Conservation (phyloP, 257 asterid genomes). For the Primulina tabacum region DNA sequence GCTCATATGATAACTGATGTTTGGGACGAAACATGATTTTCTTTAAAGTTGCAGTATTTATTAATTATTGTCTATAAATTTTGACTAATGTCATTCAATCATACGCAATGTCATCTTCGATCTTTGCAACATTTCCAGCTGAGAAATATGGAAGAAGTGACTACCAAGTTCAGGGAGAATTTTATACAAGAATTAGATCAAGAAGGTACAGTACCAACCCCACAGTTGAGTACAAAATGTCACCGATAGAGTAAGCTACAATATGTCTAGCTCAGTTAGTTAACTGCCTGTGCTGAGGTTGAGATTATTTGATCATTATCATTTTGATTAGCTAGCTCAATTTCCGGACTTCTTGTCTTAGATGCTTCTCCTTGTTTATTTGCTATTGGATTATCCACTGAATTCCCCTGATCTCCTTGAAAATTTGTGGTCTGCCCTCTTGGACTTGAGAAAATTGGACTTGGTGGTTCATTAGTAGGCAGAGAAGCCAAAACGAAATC, state of each 20-base stretch:
- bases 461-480: conserved; percentile 22
- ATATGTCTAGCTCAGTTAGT: not conserved
- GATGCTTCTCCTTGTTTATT: not conserved
- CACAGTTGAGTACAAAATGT: not conserved
- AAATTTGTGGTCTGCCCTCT: conserved; percentile 21
- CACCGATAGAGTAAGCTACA: not conserved
- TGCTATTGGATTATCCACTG: not conserved
- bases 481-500: conserved; percentile 5
- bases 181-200: no score
- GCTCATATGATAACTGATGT: no score
- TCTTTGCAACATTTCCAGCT: no score
- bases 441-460: conserved; percentile 23
- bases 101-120: no score
- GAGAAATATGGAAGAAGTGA: no score
- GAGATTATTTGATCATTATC: not conserved
- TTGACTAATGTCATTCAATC: no score
- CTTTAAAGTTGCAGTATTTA: no score
- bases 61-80: no score
- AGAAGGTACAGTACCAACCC: no score
- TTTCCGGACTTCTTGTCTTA: not conserved
- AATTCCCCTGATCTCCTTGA: not conserved
- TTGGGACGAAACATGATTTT: no score
- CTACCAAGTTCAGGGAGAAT: no score
- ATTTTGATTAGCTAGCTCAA: not conserved
- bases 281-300: not conserved